Conservation (phyloP, 2,329 filamentous ascomycete species). For the Colletotrichum lindemuthianum region DNA sequence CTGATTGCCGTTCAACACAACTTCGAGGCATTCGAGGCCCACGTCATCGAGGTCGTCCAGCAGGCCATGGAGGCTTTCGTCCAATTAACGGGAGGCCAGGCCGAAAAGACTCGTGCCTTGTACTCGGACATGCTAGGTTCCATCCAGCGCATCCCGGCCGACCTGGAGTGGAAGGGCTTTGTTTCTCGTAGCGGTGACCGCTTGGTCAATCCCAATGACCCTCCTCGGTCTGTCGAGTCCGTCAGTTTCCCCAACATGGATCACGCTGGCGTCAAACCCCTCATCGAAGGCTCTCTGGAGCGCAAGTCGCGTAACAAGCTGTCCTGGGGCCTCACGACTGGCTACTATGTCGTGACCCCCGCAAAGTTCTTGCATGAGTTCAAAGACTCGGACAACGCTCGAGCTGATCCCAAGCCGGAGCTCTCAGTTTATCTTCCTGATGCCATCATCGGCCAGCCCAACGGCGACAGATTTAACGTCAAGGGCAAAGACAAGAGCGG, state of each 20-base stretch:
- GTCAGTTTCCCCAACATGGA: constrained; percentile 90
- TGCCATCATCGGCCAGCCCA: constrained; percentile 77
- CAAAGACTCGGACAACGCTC: constrained; percentile 84
- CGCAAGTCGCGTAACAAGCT: constrained; percentile 90
- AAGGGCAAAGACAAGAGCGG: constrained; percentile 94
- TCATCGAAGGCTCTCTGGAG: constrained; percentile 90
- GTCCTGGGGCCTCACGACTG: constrained; percentile 77
- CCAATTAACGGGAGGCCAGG: constrained; percentile 81
- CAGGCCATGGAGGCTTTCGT: constrained; percentile 85
- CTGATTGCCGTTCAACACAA: constrained; percentile 91
- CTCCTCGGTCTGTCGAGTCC: constrained; percentile 77
- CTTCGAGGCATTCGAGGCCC: constrained; percentile 87
- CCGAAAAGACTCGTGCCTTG: constrained; percentile 81
- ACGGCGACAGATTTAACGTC: constrained; percentile 88
- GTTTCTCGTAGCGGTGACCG: constrained; percentile 73
- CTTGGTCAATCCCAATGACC: constrained; percentile 80
- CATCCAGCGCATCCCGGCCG: constrained; percentile 79
- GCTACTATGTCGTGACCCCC: constrained; percentile 91
- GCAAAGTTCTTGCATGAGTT: constrained; percentile 94
- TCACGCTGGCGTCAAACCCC: constrained; percentile 79
- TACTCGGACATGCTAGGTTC: constrained; percentile 85
- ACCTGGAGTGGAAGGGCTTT: constrained; percentile 95
- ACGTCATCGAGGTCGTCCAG: constrained; percentile 85
- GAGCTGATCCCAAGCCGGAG: constrained; percentile 82
- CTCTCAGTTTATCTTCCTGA: constrained; percentile 93